A percentile compares a stretch with the other conserved stretches of the same genome.
Conservation (phyloP, 2,329 filamentous ascomycete species). For the Aspergillus flavus region DNA sequence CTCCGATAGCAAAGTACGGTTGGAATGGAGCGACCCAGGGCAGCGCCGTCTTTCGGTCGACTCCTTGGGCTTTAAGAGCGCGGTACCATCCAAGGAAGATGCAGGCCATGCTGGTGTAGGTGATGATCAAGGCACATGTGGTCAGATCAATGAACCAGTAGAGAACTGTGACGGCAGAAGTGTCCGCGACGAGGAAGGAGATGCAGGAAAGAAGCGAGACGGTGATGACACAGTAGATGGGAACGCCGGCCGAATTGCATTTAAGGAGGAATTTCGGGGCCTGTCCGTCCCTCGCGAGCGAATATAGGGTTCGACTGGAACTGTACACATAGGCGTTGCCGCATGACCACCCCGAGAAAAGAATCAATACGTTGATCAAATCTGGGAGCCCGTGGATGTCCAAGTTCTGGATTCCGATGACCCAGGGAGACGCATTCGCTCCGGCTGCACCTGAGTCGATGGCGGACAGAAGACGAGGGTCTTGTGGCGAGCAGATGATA, state of each 20-base stretch:
- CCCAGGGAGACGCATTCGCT: constrained; percentile 70
- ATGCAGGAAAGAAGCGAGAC: constrained; percentile 69
- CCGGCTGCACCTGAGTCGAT: constrained; percentile 60
- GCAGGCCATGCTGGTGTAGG: constrained; percentile 65
- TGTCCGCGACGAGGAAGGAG: constrained; percentile 70
- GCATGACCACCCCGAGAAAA: constrained; percentile 70
- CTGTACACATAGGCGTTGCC: constrained; percentile 67
- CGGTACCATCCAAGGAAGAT: constrained; percentile 73
- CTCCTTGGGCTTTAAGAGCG: constrained; percentile 68
- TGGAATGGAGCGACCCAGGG: constrained; percentile 69
- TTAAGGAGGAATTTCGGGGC: constrained; percentile 58
- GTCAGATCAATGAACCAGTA: constrained; percentile 69
- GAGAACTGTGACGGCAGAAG: constrained; percentile 65
- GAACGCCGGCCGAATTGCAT: constrained; percentile 65
- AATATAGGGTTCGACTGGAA: constrained; percentile 55
- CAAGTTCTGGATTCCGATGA: constrained; percentile 70
- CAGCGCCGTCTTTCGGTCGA: constrained; percentile 63
- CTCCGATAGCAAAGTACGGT: constrained; percentile 70
- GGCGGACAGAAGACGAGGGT: constrained; percentile 61
- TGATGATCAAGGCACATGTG: constrained; percentile 32
- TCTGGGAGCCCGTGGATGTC: constrained; percentile 67
- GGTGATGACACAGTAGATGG: constrained; percentile 67
- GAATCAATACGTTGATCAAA: constrained; percentile 73
- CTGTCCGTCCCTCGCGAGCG: constrained; percentile 50
- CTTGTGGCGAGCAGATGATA: constrained; percentile 68